These are phyloP conservation scores for Pseudogymnoascus sp. DNA, from an alignment of 2,329 filamentous ascomycete species.

Conservation along the genomic window DNA sequence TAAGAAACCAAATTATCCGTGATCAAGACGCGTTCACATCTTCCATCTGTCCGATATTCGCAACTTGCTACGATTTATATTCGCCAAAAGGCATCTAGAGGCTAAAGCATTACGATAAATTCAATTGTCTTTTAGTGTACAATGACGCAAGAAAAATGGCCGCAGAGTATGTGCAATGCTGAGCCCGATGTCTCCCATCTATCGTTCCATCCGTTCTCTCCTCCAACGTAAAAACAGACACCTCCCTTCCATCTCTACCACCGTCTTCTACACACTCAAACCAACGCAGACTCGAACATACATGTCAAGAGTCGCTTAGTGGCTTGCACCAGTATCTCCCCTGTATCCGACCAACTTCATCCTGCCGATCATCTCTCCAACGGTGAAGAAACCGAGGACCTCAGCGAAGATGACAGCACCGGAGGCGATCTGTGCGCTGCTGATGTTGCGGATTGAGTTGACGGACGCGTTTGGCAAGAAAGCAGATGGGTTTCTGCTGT, in stretches of 20 bases:
- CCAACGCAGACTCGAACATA: neutral
- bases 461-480: constrained; percentile 47
- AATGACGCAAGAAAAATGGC: constrained; percentile 6
- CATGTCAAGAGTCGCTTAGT: constrained; percentile 35
- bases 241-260: neutral
- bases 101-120: constrained; percentile 9
- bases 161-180: constrained; percentile 10
- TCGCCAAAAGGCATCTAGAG: neutral
- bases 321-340: constrained; percentile 54
- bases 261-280: neutral
- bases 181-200: constrained; percentile 4
- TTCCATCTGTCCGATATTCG: neutral
- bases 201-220: constrained; percentile 4
- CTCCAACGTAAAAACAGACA: neutral
- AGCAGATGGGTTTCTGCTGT: constrained; percentile 59
- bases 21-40: neutral
- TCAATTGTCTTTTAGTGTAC: constrained; percentile 8
- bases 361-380: constrained; percentile 93
- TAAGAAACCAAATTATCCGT: neutral
- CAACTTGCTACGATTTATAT: neutral
- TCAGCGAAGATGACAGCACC: constrained; percentile 77
- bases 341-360: constrained; percentile 93
- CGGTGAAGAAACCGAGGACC: constrained; percentile 91
- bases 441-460: constrained; percentile 60
- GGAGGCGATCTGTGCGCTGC: constrained; percentile 60